Conservation (phyloP, 371 early-diverging fungal species). For the Blakeslea trispora region DNA sequence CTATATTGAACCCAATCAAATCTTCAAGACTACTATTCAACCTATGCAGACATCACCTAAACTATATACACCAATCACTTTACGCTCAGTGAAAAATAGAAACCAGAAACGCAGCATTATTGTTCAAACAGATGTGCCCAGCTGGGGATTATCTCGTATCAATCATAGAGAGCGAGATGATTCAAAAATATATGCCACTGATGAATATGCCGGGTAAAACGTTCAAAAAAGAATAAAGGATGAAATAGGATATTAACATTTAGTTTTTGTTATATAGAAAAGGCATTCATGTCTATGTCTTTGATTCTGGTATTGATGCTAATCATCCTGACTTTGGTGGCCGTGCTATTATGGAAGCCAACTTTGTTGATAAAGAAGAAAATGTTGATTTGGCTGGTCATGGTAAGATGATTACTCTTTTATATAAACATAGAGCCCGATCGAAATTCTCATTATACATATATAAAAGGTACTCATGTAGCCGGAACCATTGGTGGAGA, state of each 20-base stretch:
- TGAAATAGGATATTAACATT: too few relatives aligned
- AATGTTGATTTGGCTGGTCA: constrained; percentile 54
- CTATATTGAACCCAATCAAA: constrained; percentile 56
- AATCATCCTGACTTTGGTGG: constrained; percentile 81
- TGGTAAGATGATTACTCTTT: constrained; percentile 24
- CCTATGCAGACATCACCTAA: constrained; percentile 3
- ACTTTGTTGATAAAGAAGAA: constrained; percentile 52
- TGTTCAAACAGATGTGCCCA: constrained; percentile 41
- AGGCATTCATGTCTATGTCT: constrained; percentile 68
- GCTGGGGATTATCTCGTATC: constrained; percentile 66
- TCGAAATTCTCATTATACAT: too few relatives aligned
- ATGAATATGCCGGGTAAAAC: constrained; percentile 52
- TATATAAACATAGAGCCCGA: constrained; percentile 1
- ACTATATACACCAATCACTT: constrained; percentile 3
- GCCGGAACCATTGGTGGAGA: constrained; percentile 69
- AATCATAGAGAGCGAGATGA: constrained; percentile 39
- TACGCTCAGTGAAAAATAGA: too few relatives aligned
- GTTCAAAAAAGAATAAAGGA: background rate
- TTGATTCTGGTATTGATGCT: constrained; percentile 77
- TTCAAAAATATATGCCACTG: constrained; percentile 35
- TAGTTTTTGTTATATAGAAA: constrained; percentile 28
- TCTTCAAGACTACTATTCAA: constrained; percentile 27
- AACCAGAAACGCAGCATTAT: constrained; percentile 11
- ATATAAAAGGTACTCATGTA: constrained; percentile 71
- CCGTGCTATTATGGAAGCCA: constrained; percentile 74